Percentiles rank a stretch among this genome's conserved stretches.
Evolutionary conservation across 768 basidiomycete genomes (phyloP).

Genomic region (Russula compacta): DNA sequence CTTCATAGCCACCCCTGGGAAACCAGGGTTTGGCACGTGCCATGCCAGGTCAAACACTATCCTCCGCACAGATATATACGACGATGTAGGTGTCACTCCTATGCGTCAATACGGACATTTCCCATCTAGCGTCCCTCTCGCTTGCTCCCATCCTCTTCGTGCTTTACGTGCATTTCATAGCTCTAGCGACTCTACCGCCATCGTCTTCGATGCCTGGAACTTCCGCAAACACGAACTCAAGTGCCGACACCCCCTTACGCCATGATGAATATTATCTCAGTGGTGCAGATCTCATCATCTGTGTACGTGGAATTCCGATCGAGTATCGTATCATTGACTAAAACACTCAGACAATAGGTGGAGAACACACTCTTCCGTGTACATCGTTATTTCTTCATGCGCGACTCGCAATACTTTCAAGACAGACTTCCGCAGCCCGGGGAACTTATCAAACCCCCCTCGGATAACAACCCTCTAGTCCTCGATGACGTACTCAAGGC

Average conservation of each 20-base stretch:
- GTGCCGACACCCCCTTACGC: conserved; percentile 20
- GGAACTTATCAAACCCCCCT: conserved; percentile 21
- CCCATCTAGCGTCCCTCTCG: neutral
- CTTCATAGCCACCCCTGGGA: neutral
- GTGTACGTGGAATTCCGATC: conserved; percentile 19
- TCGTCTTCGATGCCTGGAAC: neutral
- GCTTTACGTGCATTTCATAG: neutral
- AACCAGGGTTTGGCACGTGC: neutral
- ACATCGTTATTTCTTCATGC: conserved; percentile 25
- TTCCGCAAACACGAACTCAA: neutral
- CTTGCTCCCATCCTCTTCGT: neutral
- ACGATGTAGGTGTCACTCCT: neutral
- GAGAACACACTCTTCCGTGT: conserved; percentile 8
- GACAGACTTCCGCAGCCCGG: conserved; percentile 22
- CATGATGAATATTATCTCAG: conserved; percentile 40
- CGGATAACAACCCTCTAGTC: conserved; percentile 25
- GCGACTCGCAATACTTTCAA: conserved; percentile 25
- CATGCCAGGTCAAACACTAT: neutral
- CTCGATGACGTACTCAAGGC: conserved; percentile 22
- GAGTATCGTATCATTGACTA: neutral
- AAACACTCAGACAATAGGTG: neutral
- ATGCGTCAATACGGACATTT: neutral
- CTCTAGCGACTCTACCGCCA: neutral
- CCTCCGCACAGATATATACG: conserved; percentile 8
- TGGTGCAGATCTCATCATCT: conserved; percentile 40